A percentile compares a stretch with the other conserved stretches of the same genome.
Evolutionary conservation across 202 grass and related monocot species (phyloP).

Genomic region (Hordeum pubiflorum): DNA sequence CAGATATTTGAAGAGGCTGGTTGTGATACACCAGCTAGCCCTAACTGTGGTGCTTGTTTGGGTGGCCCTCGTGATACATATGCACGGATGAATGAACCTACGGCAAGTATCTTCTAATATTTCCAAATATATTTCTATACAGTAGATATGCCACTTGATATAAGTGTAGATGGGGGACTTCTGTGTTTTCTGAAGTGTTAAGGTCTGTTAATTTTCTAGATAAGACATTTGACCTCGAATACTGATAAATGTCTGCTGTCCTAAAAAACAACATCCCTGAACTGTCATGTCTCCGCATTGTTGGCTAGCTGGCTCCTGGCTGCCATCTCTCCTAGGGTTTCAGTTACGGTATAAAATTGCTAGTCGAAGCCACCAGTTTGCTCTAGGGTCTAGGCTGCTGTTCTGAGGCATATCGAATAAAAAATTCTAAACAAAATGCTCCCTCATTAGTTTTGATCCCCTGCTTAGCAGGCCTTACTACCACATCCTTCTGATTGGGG

Average conservation of each 20-base stretch:
- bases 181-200: neutral
- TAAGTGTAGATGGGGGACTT: neutral
- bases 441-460: neutral
- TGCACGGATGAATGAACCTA: conserved; percentile 78
- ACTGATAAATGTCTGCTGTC: neutral
- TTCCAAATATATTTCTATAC: neutral
- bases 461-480: neutral
- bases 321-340: neutral
- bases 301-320: neutral
- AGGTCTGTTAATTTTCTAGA: neutral
- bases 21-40: conserved; percentile 85
- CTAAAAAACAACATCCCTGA: neutral
- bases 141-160: neutral
- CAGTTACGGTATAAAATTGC: neutral
- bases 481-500: neutral
- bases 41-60: conserved; percentile 83
- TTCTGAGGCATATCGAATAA: neutral
- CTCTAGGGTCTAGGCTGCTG: neutral
- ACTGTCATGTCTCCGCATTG: neutral
- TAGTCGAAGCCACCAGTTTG: neutral
- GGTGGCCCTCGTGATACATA: conserved; percentile 84
- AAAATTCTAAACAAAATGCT: neutral
- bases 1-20: conserved; percentile 97
- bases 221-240: neutral
- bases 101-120: conserved; percentile 28